A percentile compares a stretch with the other conserved stretches of the same genome.
Evolutionary conservation across 2,329 filamentous ascomycete species (phyloP).

Genomic region (Claviceps sp.): DNA sequence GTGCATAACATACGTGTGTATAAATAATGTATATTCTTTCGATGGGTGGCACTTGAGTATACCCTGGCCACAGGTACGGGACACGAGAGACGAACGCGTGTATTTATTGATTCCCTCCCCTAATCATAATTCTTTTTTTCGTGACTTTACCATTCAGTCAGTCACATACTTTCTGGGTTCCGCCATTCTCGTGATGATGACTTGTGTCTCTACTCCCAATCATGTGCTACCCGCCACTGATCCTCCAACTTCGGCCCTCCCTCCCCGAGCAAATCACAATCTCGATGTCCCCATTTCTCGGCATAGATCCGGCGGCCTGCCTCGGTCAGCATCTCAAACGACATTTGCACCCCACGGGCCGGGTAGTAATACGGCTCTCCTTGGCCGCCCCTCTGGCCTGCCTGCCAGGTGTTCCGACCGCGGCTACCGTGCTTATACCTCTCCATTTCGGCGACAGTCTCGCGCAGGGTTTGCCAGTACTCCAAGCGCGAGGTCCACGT

Average conservation of each 20-base stretch:
- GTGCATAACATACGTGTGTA: no score
- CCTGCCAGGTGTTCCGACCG: conserved; percentile 39
- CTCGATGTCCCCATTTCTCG: conserved; percentile 32
- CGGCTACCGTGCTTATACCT: conserved; percentile 28
- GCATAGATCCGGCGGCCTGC: conserved; percentile 27
- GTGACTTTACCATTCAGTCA: no score
- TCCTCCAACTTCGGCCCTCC: conserved; percentile 26
- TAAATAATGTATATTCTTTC: no score
- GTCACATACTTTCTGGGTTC: no score
- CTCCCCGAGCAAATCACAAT: conserved; percentile 26
- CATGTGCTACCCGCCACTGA: conserved; percentile 23
- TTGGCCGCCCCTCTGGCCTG: conserved; percentile 33
- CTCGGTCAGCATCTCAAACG: conserved; percentile 31
- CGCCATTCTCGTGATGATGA: not conserved
- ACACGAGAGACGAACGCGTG: no score
- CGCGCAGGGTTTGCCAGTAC: conserved; percentile 10
- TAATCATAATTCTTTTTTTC: no score
- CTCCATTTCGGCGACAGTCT: conserved; percentile 23
- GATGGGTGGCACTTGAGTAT: no score
- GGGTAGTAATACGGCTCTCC: conserved; percentile 41
- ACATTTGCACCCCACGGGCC: conserved; percentile 28
- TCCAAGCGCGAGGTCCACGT: not conserved
- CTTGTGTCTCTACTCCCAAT: not conserved
- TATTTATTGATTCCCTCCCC: no score
- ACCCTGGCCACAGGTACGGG: no score